Evolutionary conservation across 2,329 filamentous ascomycete genomes (phyloP).

Genomic region (Aplosporella prunicola): DNA sequence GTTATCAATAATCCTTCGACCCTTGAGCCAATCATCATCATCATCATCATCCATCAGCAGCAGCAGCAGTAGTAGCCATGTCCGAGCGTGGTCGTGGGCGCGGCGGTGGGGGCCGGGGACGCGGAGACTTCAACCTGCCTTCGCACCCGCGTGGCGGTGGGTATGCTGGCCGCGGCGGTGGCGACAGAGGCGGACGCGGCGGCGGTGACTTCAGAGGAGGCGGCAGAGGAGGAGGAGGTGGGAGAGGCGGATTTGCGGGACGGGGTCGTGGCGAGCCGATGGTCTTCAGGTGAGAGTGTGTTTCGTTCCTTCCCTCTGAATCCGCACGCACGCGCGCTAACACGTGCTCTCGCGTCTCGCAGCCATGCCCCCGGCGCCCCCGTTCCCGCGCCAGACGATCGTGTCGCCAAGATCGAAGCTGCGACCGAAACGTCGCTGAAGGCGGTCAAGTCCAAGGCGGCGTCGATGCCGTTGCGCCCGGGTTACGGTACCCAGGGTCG

Average conservation of each 20-base stretch:
- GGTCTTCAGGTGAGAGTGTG: constrained; percentile 1
- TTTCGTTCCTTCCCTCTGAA: neutral
- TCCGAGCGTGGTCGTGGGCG: no score
- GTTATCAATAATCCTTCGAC: no score
- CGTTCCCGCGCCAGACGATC: constrained; percentile 3
- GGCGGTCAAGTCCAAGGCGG: no score
- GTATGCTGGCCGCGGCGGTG: constrained; percentile 7
- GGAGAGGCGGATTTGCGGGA: neutral
- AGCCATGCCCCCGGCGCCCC: neutral
- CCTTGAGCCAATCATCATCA: no score
- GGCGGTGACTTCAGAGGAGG: constrained; percentile 12
- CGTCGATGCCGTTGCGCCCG: constrained; percentile 17
- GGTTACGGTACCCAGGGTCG: constrained; percentile 29
- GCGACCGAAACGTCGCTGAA: constrained; percentile 22
- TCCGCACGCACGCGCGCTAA: neutral
- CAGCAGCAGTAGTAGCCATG: no score
- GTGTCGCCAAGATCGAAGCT: constrained; percentile 13
- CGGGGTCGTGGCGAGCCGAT: neutral
- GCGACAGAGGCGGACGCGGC: constrained; percentile 11
- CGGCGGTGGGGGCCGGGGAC: no score
- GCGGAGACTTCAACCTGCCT: no score
- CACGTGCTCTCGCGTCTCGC: neutral
- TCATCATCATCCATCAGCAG: no score
- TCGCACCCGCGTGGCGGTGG: no score
- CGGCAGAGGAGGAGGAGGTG: constrained; percentile 10